Evolutionary conservation across 2,329 filamentous ascomycete species (phyloP).

Genomic region (Fusarium veterinarium): DNA sequence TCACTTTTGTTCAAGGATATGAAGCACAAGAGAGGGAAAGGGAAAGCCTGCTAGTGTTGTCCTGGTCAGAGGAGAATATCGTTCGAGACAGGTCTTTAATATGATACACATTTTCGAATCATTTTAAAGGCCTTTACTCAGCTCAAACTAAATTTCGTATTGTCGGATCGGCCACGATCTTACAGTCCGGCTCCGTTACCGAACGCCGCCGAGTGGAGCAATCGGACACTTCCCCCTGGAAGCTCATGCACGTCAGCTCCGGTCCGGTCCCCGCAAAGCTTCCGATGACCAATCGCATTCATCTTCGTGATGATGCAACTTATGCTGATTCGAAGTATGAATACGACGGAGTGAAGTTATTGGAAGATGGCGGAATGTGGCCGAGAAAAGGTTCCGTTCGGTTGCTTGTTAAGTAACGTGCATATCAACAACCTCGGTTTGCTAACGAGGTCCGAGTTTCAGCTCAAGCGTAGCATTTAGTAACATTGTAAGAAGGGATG

Average conservation of each 20-base stretch:
- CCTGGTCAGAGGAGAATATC: neutral
- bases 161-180: neutral
- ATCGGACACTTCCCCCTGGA: neutral
- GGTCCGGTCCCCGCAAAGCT: neutral
- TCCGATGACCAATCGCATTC: neutral
- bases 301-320: too few species aligned
- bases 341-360: fast-evolving
- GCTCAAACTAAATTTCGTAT: neutral
- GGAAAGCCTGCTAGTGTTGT: neutral
- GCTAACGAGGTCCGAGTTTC: neutral
- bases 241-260: neutral
- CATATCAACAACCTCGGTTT: neutral
- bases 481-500: neutral
- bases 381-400: neutral
- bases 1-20: neutral
- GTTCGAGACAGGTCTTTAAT: neutral
- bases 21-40: neutral
- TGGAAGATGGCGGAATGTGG: neutral
- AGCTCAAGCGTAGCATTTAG: neutral
- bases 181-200: neutral
- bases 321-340: neutral
- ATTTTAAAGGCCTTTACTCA: fast-evolving
- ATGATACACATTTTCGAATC: neutral
- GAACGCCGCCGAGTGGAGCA: neutral
- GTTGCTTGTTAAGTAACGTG: neutral